These are phyloP conservation scores for Citropsis articulata DNA, from an alignment of 345 rosid genomes.

Conservation along the genomic window DNA sequence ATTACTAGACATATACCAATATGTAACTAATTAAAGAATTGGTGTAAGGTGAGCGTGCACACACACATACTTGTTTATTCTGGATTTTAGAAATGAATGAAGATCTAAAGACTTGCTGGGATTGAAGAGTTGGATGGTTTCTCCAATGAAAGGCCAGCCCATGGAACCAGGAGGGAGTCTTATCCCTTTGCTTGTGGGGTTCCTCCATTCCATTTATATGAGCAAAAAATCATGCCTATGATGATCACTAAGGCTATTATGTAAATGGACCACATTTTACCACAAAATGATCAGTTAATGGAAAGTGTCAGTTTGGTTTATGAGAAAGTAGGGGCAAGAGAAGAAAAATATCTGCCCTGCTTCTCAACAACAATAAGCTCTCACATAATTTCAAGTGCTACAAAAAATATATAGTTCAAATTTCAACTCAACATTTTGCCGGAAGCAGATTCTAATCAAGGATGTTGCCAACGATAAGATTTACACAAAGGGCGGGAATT, in stretches of 20 bases:
- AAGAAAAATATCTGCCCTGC: too few relatives aligned
- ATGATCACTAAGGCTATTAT: slow-evolving; percentile 12
- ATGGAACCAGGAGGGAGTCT: slow-evolving; percentile 36
- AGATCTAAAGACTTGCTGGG: slow-evolving; percentile 29
- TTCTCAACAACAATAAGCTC: background rate
- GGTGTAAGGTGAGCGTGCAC: too few relatives aligned
- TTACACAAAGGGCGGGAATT: background rate
- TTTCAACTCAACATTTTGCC: background rate
- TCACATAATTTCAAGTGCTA: background rate
- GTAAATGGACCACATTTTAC: background rate
- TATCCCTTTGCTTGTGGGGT: slow-evolving; percentile 14
- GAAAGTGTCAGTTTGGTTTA: background rate
- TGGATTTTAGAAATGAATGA: slow-evolving; percentile 23
- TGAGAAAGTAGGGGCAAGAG: too few relatives aligned
- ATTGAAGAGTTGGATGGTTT: slow-evolving; percentile 27
- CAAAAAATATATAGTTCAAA: background rate
- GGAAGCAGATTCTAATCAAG: background rate
- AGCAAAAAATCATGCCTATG: slow-evolving; percentile 6
- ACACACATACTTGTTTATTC: slow-evolving; percentile 15
- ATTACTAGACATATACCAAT: too few relatives aligned
- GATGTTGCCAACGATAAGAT: background rate
- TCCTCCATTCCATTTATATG: slow-evolving; percentile 34
- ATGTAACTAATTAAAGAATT: background rate
- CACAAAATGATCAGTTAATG: background rate
- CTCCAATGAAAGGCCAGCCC: slow-evolving; percentile 38